phyloP scores from a whole-genome alignment of 2,329 filamentous ascomycete genomes.

The Beauveria asiatica region DNA sequence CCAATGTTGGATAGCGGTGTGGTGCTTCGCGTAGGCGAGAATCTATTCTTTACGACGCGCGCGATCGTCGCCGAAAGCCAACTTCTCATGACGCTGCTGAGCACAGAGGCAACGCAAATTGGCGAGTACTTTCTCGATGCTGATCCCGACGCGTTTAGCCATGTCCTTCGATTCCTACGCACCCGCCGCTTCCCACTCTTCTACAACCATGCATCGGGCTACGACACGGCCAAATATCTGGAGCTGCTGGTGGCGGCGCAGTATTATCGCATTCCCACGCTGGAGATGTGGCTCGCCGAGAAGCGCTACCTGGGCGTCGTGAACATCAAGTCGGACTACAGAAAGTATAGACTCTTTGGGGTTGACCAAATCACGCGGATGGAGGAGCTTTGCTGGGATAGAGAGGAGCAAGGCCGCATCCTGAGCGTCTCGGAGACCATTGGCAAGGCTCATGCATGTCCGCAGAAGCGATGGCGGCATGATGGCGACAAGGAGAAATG shows the following conservation, averaged over 20 bases:
- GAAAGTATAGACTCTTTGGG: neutral
- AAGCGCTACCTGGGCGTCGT: slow-evolving; percentile 14
- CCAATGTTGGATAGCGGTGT: neutral
- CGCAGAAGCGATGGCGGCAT: slow-evolving; percentile 9
- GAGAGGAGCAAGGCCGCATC: neutral
- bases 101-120: slow-evolving; percentile 12
- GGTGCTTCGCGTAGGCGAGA: slow-evolving; percentile 12
- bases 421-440: slow-evolving; percentile 3
- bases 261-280: slow-evolving; percentile 22
- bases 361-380: slow-evolving; percentile 1
- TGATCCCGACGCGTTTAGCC: slow-evolving; percentile 26
- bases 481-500: slow-evolving; percentile 3
- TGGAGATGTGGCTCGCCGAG: slow-evolving; percentile 19
- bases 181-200: slow-evolving; percentile 26
- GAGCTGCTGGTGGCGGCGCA: slow-evolving; percentile 24
- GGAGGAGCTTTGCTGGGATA: slow-evolving; percentile 8
- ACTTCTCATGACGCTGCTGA: slow-evolving; percentile 13
- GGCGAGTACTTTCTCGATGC: slow-evolving; percentile 29
- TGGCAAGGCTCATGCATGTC: neutral
- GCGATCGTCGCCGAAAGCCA: slow-evolving; percentile 13
- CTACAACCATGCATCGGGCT: slow-evolving; percentile 21
- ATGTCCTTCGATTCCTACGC: slow-evolving; percentile 28
- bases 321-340: slow-evolving; percentile 4
- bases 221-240: slow-evolving; percentile 27
- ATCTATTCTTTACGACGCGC: slow-evolving; percentile 14